These are phyloP conservation scores for Fusarium austroafricanum DNA, from an alignment of 2,329 filamentous ascomycete species.

Conservation along the genomic window DNA sequence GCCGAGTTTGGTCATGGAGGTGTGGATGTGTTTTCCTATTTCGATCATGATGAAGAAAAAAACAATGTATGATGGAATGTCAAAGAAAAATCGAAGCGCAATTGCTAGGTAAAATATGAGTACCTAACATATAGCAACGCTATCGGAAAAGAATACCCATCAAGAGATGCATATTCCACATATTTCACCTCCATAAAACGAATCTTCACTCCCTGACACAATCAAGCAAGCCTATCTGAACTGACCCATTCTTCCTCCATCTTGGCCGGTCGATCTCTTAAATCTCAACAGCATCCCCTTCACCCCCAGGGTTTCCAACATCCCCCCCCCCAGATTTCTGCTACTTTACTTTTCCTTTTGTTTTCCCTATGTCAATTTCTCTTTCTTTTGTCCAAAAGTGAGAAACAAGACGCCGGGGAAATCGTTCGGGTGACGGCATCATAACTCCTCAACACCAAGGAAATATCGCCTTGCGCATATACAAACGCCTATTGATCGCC, in stretches of 20 bases:
- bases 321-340: constrained; percentile 32
- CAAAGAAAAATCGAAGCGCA: background rate
- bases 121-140: background rate
- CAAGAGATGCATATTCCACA: constrained; percentile 2
- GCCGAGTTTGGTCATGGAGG: constrained; percentile 12
- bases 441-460: constrained; percentile 28
- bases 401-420: background rate
- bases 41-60: constrained; percentile 1
- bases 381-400: background rate
- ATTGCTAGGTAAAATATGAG: background rate
- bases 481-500: constrained; percentile 13
- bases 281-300: constrained; percentile 41
- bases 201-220: constrained; percentile 31
- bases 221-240: constrained; percentile 40
- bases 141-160: background rate
- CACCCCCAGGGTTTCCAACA: constrained; percentile 28
- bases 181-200: constrained; percentile 10
- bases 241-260: constrained; percentile 43
- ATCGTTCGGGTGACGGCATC: constrained; percentile 7
- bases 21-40: constrained; percentile 1
- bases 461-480: constrained; percentile 10
- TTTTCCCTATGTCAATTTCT: background rate
- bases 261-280: constrained; percentile 42
- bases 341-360: constrained; percentile 6
- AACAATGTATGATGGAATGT: constrained; percentile 4